phyloP scores from a whole-genome alignment of 371 early-diverging fungal genomes.

The Batkoa obscura region DNA sequence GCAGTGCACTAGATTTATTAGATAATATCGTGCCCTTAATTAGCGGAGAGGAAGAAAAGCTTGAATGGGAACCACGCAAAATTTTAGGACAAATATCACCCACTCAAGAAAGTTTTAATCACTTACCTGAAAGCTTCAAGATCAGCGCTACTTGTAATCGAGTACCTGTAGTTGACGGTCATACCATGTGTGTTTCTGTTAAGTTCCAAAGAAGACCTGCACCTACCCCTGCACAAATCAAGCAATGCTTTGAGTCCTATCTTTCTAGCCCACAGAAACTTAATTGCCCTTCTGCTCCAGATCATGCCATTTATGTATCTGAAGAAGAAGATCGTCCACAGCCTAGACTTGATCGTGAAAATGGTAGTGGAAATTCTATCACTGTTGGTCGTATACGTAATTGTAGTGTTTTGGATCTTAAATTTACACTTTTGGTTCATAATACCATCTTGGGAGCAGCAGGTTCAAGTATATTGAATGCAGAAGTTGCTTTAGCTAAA shows the following conservation, averaged over 20 bases:
- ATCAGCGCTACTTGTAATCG: constrained; percentile 92
- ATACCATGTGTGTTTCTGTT: constrained; percentile 71
- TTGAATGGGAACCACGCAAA: constrained; percentile 84
- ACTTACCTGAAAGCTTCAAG: too few species aligned
- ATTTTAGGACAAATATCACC: constrained; percentile 42
- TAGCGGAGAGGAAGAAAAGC: constrained; percentile 92
- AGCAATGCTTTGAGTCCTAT: constrained; percentile 44
- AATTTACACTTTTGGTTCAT: constrained; percentile 75
- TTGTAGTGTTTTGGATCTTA: constrained; percentile 72
- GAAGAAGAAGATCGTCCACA: constrained; percentile 74
- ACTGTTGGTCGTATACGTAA: constrained; percentile 74
- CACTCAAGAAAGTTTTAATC: neutral
- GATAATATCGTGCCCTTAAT: constrained; percentile 90
- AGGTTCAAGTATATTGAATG: constrained; percentile 82
- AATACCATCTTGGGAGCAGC: constrained; percentile 95
- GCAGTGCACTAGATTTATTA: constrained; percentile 76
- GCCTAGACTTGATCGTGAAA: constrained; percentile 77
- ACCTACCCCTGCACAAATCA: constrained; percentile 54
- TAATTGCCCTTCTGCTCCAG: constrained; percentile 60
- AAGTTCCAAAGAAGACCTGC: constrained; percentile 45
- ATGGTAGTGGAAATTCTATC: constrained; percentile 68
- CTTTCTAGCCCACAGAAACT: constrained; percentile 53
- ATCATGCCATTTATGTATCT: constrained; percentile 51
- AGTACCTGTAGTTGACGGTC: constrained; percentile 91
- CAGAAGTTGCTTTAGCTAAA: constrained; percentile 77